Conservation (phyloP, 164 flowering plant species). For the Vitis vinifera region DNA sequence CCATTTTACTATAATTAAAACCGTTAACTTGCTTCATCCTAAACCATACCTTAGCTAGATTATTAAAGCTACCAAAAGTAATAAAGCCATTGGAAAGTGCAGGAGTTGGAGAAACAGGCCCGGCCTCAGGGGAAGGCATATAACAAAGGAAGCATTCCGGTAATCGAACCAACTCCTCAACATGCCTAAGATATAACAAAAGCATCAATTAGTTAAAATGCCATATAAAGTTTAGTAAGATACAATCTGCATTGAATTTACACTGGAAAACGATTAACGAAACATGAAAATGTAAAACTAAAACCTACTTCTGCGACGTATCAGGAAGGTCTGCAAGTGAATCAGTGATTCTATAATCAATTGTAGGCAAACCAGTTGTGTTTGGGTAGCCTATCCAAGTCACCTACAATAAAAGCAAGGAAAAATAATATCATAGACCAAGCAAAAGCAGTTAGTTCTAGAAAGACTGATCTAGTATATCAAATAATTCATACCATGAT, state of each 20-base stretch:
- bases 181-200: slow-evolving; percentile 61
- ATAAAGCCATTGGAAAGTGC: slow-evolving; percentile 91
- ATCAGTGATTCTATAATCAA: slow-evolving; percentile 93
- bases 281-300: background rate
- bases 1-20: background rate
- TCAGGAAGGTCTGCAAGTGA: slow-evolving; percentile 80
- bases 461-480: background rate
- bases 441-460: background rate
- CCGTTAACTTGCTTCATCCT: background rate
- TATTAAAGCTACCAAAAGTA: slow-evolving; percentile 98
- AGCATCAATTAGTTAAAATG: background rate
- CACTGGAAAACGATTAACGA: background rate
- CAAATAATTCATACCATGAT: slow-evolving; percentile 1
- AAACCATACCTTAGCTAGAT: slow-evolving; percentile 85
- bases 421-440: slow-evolving; percentile 5
- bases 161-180: slow-evolving; percentile 86
- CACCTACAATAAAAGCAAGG: slow-evolving; percentile 47
- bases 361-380: slow-evolving; percentile 93
- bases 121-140: slow-evolving; percentile 96
- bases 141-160: slow-evolving; percentile 94
- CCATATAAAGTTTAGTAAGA: background rate
- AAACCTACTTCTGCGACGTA: slow-evolving; percentile 74
- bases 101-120: slow-evolving; percentile 81
- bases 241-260: background rate
- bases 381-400: slow-evolving; percentile 99